These are phyloP conservation scores for Lactuca saligna DNA, from an alignment of 129 eudicot species.

Conservation along the genomic window DNA sequence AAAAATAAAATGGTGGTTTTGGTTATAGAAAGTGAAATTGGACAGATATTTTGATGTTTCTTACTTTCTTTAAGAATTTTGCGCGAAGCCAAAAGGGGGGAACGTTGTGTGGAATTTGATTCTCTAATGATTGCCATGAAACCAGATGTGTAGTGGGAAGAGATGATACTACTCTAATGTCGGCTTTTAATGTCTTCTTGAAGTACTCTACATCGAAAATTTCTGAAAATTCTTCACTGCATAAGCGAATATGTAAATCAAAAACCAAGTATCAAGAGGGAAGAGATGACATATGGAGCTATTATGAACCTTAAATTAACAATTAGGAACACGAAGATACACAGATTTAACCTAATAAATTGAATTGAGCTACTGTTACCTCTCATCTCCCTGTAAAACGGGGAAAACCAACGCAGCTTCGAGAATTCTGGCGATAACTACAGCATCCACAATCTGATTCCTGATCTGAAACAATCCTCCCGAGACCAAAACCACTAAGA, in stretches of 20 bases:
- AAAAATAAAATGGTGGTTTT: conserved; percentile 1
- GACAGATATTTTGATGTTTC: conserved; percentile 12
- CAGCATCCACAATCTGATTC: conserved; percentile 79
- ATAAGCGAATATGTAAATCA: background rate
- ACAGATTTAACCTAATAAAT: conserved; percentile 1
- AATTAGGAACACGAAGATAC: background rate
- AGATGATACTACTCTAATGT: conserved; percentile 56
- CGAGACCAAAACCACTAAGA: conserved; percentile 64
- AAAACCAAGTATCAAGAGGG: background rate
- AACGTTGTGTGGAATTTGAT: conserved; percentile 53
- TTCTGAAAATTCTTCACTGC: conserved; percentile 75
- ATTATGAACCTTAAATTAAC: background rate
- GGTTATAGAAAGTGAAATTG: background rate
- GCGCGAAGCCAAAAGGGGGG: conserved; percentile 65
- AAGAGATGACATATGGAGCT: background rate
- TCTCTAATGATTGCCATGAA: conserved; percentile 48
- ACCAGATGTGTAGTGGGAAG: conserved; percentile 60
- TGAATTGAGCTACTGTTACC: conserved; percentile 35
- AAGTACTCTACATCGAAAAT: conserved; percentile 69
- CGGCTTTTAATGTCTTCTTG: conserved; percentile 60
- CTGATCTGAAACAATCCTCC: conserved; percentile 68
- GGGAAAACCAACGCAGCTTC: conserved; percentile 76
- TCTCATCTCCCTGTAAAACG: conserved; percentile 57
- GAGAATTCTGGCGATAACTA: conserved; percentile 68
- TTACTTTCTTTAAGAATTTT: conserved; percentile 63